Conservation (phyloP, 2,329 filamentous ascomycete genomes). For the Hymenoscyphus fraxineus region DNA sequence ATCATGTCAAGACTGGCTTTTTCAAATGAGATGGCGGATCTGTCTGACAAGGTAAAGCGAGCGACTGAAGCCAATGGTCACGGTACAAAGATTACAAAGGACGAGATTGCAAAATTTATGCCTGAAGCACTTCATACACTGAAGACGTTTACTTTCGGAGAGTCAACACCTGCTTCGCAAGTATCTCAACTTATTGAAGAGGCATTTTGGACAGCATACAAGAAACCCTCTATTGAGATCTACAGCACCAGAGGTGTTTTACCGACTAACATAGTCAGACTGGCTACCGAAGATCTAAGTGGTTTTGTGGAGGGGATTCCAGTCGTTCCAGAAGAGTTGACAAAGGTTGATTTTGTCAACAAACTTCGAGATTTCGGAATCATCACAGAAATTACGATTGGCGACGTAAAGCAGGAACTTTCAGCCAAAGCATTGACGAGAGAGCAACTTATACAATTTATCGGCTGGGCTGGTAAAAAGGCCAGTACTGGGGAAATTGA, state of each 20-base stretch:
- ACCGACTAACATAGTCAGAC: conserved; percentile 76
- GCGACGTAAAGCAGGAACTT: conserved; percentile 80
- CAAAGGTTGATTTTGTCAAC: conserved; percentile 69
- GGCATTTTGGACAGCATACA: conserved; percentile 91
- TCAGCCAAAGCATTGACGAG: conserved; percentile 77
- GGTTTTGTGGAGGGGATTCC: conserved; percentile 86
- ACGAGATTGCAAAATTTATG: conserved; percentile 63
- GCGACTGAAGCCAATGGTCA: conserved; percentile 39
- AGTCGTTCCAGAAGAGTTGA: conserved; percentile 73
- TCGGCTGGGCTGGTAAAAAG: conserved; percentile 77
- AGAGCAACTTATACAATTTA: conserved; percentile 74
- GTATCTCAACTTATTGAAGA: conserved; percentile 88
- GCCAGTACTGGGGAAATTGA: conserved; percentile 71
- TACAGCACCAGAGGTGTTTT: conserved; percentile 85
- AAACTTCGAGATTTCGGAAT: conserved; percentile 81
- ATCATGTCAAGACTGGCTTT: conserved; percentile 88
- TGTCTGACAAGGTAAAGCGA: conserved; percentile 58
- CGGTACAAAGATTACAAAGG: conserved; percentile 54
- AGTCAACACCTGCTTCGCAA: conserved; percentile 82
- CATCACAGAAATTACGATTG: conserved; percentile 80
- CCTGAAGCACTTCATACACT: conserved; percentile 79
- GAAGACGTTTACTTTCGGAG: conserved; percentile 81
- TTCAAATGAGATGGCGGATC: conserved; percentile 76
- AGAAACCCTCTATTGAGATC: conserved; percentile 77
- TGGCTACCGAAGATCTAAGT: conserved; percentile 61